These are phyloP conservation scores for Podaxis mareebaensis DNA, from an alignment of 768 basidiomycete genomes.

Conservation along the genomic window DNA sequence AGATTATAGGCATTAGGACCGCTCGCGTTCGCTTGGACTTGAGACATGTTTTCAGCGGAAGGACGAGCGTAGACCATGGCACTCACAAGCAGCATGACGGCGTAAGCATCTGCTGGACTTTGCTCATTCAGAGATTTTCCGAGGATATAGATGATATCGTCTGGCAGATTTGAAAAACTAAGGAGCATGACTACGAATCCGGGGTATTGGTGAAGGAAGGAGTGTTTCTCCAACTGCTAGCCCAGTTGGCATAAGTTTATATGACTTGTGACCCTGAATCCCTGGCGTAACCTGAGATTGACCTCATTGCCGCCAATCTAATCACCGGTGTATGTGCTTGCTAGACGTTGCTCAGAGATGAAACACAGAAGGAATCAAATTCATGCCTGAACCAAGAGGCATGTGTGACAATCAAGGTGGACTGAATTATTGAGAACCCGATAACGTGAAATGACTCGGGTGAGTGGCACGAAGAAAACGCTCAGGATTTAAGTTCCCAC, in stretches of 20 bases:
- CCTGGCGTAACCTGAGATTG: background rate
- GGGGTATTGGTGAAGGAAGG: background rate
- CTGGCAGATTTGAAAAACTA: background rate
- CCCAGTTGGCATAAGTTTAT: background rate
- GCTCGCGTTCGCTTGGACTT: constrained; percentile 2
- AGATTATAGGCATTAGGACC: constrained; percentile 1
- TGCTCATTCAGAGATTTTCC: constrained; percentile 3
- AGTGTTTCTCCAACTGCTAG: background rate
- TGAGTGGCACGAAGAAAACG: too few species aligned
- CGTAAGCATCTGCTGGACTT: background rate
- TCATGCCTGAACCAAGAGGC: background rate
- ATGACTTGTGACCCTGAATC: background rate
- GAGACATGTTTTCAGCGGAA: background rate
- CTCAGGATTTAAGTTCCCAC: too few species aligned
- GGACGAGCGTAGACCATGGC: background rate
- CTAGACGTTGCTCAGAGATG: too few species aligned
- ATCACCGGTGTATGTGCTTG: background rate
- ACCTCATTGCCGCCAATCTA: background rate
- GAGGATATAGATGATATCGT: constrained; percentile 8
- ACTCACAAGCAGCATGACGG: constrained; percentile 9
- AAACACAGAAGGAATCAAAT: too few species aligned
- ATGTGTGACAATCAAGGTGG: background rate
- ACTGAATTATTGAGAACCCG: too few species aligned
- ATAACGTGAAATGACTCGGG: too few species aligned
- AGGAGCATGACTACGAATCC: background rate